Base-by-base conservation (phyloP, 2,329 filamentous ascomycete genomes). In the Pseudogymnoascus sp. region DNA sequence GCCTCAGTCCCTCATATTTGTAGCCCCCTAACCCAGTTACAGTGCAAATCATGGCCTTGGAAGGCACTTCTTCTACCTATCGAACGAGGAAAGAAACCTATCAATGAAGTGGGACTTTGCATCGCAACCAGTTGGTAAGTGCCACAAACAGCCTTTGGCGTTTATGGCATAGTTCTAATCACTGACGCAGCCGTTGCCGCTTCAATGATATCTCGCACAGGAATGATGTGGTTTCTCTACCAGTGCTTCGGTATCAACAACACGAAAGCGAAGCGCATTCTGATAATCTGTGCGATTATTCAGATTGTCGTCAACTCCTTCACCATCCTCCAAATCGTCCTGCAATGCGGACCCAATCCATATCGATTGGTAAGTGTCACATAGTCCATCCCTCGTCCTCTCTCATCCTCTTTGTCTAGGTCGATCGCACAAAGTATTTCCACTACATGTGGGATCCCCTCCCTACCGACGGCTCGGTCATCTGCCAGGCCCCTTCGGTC, bases 371-470 rank as follows among this genome's bases (percentile, higher is more conserved):
- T 72, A 43, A 31, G 61, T 62, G n/a, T 28, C 40, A 16, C 21
- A 53, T 16, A 18, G 16, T 7, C 8, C 46, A 31, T 28, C 42
- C 14, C 11, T n/a, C 9, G 12, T 28, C 7, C 28, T 23, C 5
- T 59, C 28, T 59, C n/a, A 23, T 46, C 40, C 25, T 31, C 18
- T n/a, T 21, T 34, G 12, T 21, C 38, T 40, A 38, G 28, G 28
- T 36, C 3, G 62, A 75, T 60, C 68, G 74, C 16, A 65, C 72
- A 3, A 61, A 66, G 34, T 76, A 75, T 56, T 75, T 75, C 62
- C 71, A 75, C 43, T 76, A 75, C 36, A 74, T 75, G 73, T 76
- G 74, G 74, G 74, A 74, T 64, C 68, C 71, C 5, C 65, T 74
- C 1, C 74, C 74, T 5, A 46, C 64, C 7, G 71, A 75, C 64